A percentile compares a stretch with the other conserved stretches of the same genome.
phyloP scores from a whole-genome alignment of 1,139 yeast species.

The Meyerozyma carpophila region DNA sequence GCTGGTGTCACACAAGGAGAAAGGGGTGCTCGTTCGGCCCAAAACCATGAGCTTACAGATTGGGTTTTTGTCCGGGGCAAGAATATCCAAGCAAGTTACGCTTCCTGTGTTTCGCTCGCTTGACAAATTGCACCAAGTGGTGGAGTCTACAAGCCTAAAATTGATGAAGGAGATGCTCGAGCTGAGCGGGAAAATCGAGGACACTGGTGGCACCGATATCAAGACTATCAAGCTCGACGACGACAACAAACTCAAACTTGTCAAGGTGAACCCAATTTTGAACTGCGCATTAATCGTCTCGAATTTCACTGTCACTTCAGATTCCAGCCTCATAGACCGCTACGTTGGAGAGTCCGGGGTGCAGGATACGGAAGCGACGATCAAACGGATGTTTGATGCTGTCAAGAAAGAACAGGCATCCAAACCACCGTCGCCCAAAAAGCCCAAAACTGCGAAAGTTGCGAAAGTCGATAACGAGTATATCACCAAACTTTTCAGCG shows the following conservation, averaged over 20 bases:
- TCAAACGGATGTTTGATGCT: slow-evolving; percentile 18
- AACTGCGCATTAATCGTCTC: slow-evolving; percentile 48
- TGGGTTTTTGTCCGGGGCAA: slow-evolving; percentile 16
- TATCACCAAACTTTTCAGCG: slow-evolving; percentile 16
- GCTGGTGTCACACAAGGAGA: slow-evolving; percentile 15
- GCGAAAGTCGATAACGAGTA: slow-evolving; percentile 11
- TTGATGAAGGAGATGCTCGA: slow-evolving; percentile 28
- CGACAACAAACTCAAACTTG: slow-evolving; percentile 12
- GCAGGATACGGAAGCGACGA: slow-evolving; percentile 7
- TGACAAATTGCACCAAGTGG: slow-evolving; percentile 27
- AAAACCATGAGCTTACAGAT: slow-evolving; percentile 43
- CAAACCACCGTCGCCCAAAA: slow-evolving; percentile 1
- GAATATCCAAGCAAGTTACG: slow-evolving; percentile 42
- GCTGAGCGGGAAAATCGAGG: slow-evolving; percentile 16
- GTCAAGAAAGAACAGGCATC: slow-evolving; percentile 7
- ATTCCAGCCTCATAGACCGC: slow-evolving; percentile 43
- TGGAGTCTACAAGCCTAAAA: slow-evolving; percentile 26
- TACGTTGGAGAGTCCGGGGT: slow-evolving; percentile 24
- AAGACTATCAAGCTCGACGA: slow-evolving; percentile 8
- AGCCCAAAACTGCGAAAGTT: slow-evolving; percentile 2
- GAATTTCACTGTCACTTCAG: slow-evolving; percentile 43
- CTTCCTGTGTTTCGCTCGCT: slow-evolving; percentile 36
- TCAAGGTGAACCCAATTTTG: slow-evolving; percentile 42
- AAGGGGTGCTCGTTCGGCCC: slow-evolving; percentile 40
- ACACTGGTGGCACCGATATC: slow-evolving; percentile 15